Evolutionary conservation across 768 basidiomycete genomes (phyloP), one percentile per base, ranked within the genome.

Genomic region (Tylopilus subfusipes): DNA sequence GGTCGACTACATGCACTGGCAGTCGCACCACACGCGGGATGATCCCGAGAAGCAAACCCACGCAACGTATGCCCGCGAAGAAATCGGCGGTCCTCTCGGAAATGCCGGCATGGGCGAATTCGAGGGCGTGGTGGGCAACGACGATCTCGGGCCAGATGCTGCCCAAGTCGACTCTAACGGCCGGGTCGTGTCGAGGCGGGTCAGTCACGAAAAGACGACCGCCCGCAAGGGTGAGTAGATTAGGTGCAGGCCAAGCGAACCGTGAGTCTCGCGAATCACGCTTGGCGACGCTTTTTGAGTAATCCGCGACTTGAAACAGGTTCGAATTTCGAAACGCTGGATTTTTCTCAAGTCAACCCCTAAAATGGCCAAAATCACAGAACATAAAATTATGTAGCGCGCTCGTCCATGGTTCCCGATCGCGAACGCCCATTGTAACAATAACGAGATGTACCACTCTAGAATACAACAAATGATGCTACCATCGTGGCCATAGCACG

Each of bases 51-150:
- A 53, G 12, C 50, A 42, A 4, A 64, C 66, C 33, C 71, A 66
- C 11, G 70, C 71, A 3, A 18, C 52, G 10, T 69, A 71, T 39
- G 56, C 59, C 0, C 68, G 62, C 29, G 69, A 71, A 0, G 66
- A 71, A 50, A 38, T 71, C 5, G 36, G 43, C 16, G 69, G 69
- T 0, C 71, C 69, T 0, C 58, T 71, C 3, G 58, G 71, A 1
- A 53, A 46, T 25, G 68, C 66, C 0, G 52, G 68, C n/a, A 59
- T 69, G 10, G 69, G 68, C 21, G 69, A 71, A 18, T 64, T 69
- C 11, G 69, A 71, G 24, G 68, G 66, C 0, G 53, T 71, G 1
- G 62, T 68, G 5, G 68, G 70, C 7, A 62, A 58, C 4, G 64
- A 62, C 27, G 69, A 71, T 48, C 61, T 65, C 16, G 69, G 69